phyloP scores from a whole-genome alignment of 345 rosid species.

The Bruguiera parviflora region DNA sequence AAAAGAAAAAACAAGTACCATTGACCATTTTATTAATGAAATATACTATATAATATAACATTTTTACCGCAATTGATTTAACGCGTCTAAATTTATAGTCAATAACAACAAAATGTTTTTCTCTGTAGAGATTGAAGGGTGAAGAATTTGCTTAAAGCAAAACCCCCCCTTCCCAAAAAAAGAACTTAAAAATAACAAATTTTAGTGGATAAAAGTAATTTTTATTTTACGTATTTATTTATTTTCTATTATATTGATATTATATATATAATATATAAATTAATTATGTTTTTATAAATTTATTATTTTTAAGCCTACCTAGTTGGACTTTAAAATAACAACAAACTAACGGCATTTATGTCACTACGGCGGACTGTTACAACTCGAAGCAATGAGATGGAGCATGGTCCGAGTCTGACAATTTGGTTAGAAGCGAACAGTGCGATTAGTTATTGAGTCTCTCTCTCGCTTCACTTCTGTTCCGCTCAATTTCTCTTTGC shows the following conservation, averaged over 20 bases:
- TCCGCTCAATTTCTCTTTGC: constrained; percentile 31
- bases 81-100: no score
- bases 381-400: neutral
- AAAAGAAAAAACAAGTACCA: neutral
- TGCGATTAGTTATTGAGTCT: constrained; percentile 43
- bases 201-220: no score
- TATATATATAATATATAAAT: neutral
- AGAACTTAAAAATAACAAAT: no score
- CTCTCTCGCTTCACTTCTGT: constrained; percentile 26
- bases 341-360: neutral
- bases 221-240: no score
- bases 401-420: constrained; percentile 26
- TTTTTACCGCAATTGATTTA: no score
- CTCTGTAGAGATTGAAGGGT: no score
- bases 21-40: no score
- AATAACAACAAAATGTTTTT: no score
- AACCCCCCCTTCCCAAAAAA: no score
- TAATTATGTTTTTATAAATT: neutral
- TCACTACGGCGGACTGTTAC: neutral
- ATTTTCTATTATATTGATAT: no score
- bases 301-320: neutral
- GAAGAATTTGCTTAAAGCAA: no score
- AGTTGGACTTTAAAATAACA: neutral
- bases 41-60: no score
- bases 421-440: constrained; percentile 2